A percentile compares a stretch with the other conserved stretches of the same genome.
Conservation (phyloP, 2,329 filamentous ascomycete species). For the Fusarium pilosicola region DNA sequence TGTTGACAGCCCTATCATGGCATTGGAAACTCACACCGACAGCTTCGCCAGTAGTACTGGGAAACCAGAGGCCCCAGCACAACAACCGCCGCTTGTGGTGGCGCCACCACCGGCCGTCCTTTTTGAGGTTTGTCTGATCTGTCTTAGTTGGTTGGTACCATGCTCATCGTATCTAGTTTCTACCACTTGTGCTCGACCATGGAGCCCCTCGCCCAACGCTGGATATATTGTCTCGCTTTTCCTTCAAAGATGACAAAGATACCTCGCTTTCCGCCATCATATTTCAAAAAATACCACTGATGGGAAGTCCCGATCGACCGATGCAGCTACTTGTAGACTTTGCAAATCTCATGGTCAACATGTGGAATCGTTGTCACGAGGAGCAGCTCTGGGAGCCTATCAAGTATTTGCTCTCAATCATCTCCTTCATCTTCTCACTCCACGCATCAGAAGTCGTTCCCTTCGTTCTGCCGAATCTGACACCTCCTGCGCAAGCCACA, state of each 20-base stretch:
- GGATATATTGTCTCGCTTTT: constrained; percentile 72
- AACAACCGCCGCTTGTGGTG: constrained; percentile 35
- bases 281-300: constrained; percentile 71
- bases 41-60: constrained; percentile 53
- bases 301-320: constrained; percentile 60
- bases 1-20: constrained; percentile 73
- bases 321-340: constrained; percentile 71
- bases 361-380: constrained; percentile 75
- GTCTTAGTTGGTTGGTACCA: not conserved
- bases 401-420: constrained; percentile 70
- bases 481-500: constrained; percentile 67
- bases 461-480: constrained; percentile 66
- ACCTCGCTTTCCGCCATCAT: constrained; percentile 74
- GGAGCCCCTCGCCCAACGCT: constrained; percentile 70
- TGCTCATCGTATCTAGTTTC: constrained; percentile 55
- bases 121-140: constrained; percentile 55
- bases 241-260: constrained; percentile 70
- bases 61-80: constrained; percentile 24
- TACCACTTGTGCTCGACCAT: constrained; percentile 74
- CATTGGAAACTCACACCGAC: constrained; percentile 64
- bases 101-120: constrained; percentile 49
- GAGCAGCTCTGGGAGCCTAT: constrained; percentile 73
- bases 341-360: constrained; percentile 68
- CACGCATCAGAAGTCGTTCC: constrained; percentile 69
- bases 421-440: constrained; percentile 71